Conservation (phyloP, 2,329 filamentous ascomycete genomes). For the Fusarium metavorans region DNA sequence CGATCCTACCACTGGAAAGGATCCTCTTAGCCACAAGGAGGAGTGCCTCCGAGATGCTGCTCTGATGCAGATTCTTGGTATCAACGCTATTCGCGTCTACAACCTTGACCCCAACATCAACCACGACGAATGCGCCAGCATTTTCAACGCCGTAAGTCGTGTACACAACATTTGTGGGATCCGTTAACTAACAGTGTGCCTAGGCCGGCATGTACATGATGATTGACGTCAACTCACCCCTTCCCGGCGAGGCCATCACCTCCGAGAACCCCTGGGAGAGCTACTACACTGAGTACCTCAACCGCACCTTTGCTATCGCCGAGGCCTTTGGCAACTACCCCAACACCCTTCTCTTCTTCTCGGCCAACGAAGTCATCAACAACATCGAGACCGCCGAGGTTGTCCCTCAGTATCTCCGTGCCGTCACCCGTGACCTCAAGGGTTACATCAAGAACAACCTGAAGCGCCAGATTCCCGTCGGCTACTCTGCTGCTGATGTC, state of each 20-base stretch:
- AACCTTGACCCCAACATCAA: conserved; percentile 75
- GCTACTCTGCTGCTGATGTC: conserved; percentile 86
- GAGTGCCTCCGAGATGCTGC: conserved; percentile 74
- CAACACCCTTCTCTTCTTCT: conserved; percentile 80
- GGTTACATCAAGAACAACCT: conserved; percentile 81
- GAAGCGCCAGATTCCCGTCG: conserved; percentile 77
- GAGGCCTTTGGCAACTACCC: conserved; percentile 76
- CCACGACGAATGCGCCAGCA: conserved; percentile 74
- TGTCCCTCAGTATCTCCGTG: conserved; percentile 78
- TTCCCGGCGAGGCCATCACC: conserved; percentile 68
- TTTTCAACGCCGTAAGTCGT: conserved; percentile 69
- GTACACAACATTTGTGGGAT: too few relatives aligned
- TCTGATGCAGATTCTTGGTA: conserved; percentile 72
- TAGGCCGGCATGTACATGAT: conserved; percentile 76
- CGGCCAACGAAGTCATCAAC: conserved; percentile 83
- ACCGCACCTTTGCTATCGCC: conserved; percentile 75
- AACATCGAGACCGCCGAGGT: conserved; percentile 68
- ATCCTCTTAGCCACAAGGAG: conserved; percentile 70
- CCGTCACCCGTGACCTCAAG: conserved; percentile 83
- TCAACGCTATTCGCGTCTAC: conserved; percentile 78
- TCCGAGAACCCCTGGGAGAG: conserved; percentile 67
- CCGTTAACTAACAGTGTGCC: conserved; percentile 1
- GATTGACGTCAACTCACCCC: conserved; percentile 75
- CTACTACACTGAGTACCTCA: conserved; percentile 71
- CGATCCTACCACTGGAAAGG: conserved; percentile 64